phyloP scores from a whole-genome alignment of 2,329 filamentous ascomycete genomes.

The Nothophaeocryptopus gaeumannii region DNA sequence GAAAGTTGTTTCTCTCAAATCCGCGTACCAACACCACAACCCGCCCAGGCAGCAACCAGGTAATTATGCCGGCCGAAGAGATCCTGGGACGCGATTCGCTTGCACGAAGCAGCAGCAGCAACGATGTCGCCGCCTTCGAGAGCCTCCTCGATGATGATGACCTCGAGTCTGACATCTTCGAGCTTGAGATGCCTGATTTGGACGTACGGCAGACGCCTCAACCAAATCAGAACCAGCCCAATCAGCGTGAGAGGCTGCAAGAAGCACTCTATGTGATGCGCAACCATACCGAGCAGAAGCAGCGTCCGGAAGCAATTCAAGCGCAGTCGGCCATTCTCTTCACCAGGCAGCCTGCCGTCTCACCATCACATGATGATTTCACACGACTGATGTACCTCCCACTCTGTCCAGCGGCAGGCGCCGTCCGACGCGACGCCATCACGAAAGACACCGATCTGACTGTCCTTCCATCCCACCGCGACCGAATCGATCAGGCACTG shows the following conservation, averaged over 20 bases:
- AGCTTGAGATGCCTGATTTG: conserved; percentile 9
- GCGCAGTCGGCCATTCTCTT: conserved; percentile 23
- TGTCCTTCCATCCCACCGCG: conserved; percentile 20
- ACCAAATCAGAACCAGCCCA: background rate
- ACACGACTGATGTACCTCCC: conserved; percentile 23
- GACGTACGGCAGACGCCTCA: background rate
- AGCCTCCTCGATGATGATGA: conserved; percentile 8
- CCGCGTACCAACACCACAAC: conserved; percentile 5
- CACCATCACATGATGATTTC: background rate
- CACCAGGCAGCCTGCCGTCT: conserved; percentile 5
- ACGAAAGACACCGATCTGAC: conserved; percentile 18
- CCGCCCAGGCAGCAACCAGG: conserved; percentile 5
- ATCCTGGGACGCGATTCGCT: conserved; percentile 17
- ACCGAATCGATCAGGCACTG: conserved; percentile 12
- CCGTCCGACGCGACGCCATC: conserved; percentile 2
- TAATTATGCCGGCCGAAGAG: conserved; percentile 21
- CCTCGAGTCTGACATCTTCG: conserved; percentile 8
- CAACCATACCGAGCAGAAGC: conserved; percentile 2
- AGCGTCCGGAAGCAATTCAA: conserved; percentile 6
- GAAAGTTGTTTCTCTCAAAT: conserved; percentile 12
- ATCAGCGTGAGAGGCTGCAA: conserved; percentile 6
- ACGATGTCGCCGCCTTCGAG: conserved; percentile 1
- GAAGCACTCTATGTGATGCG: conserved; percentile 12
- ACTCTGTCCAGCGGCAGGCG: conserved; percentile 13
- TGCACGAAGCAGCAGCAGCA: background rate